Evolutionary conservation across 2,329 filamentous ascomycete species (phyloP).

Genomic region (Ophiosphaerella herpotricha): DNA sequence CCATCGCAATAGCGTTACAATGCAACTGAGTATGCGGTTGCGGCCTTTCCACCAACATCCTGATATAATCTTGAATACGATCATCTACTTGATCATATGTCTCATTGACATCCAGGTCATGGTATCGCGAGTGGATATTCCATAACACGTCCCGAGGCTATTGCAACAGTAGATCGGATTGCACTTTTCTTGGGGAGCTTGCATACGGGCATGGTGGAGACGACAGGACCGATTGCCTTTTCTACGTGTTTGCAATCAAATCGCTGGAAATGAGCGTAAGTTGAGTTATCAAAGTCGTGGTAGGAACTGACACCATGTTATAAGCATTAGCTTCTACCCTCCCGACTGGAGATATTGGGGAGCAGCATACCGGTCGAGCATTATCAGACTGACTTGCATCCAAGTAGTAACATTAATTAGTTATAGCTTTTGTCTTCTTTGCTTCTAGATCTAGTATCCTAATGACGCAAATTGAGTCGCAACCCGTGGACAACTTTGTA

Average conservation of each 20-base stretch:
- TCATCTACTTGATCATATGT: slow-evolving; percentile 10
- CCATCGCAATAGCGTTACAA: slow-evolving; percentile 17
- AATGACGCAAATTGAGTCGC: too few species aligned
- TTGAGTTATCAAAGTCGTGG: background rate
- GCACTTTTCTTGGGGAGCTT: slow-evolving; percentile 14
- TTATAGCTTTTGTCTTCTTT: background rate
- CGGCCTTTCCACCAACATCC: slow-evolving; percentile 14
- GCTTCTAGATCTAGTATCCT: slow-evolving; percentile 5
- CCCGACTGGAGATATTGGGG: too few species aligned
- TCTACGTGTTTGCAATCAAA: slow-evolving; percentile 4
- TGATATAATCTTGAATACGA: slow-evolving; percentile 6
- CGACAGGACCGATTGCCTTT: background rate
- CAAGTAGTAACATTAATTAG: slow-evolving; percentile 1
- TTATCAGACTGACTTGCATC: slow-evolving; percentile 13
- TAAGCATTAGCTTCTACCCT: background rate
- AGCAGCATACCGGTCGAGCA: slow-evolving; percentile 11
- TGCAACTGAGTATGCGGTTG: slow-evolving; percentile 16
- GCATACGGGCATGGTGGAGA: slow-evolving; percentile 5
- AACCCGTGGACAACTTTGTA: too few species aligned
- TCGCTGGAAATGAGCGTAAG: slow-evolving; percentile 3
- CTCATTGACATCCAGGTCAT: background rate
- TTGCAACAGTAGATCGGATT: slow-evolving; percentile 12
- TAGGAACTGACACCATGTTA: slow-evolving; percentile 5
- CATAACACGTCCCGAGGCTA: slow-evolving; percentile 11
- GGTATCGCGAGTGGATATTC: slow-evolving; percentile 4